These are phyloP conservation scores for Nissolia schottii DNA, from an alignment of 306 rosid genomes.

Conservation along the genomic window DNA sequence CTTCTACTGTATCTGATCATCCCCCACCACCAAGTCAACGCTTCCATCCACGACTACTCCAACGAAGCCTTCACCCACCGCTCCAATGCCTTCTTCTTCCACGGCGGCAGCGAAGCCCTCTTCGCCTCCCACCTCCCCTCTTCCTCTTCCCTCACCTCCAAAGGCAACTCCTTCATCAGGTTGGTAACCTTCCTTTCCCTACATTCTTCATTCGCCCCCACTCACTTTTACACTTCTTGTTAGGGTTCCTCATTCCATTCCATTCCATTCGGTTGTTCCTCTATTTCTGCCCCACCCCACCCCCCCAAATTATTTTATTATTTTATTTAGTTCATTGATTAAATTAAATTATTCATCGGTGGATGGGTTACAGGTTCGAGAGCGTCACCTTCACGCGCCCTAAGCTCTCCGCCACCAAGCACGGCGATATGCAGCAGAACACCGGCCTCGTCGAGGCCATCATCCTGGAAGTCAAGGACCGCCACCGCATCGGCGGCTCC, in stretches of 20 bases:
- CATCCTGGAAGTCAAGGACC: conserved; percentile 69
- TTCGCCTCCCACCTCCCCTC: conserved; percentile 39
- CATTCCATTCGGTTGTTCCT: no score
- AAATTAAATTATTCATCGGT: no score
- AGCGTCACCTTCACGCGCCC: conserved; percentile 62
- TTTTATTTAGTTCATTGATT: background rate
- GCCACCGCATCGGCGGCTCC: conserved; percentile 69
- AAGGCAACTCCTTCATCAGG: conserved; percentile 67
- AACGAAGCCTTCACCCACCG: conserved; percentile 55
- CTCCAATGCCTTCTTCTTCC: conserved; percentile 95
- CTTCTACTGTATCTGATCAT: background rate
- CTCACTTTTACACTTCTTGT: no score
- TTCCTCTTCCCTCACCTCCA: conserved; percentile 32
- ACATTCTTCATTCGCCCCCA: no score
- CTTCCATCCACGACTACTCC: conserved; percentile 72
- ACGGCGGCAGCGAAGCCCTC: conserved; percentile 88
- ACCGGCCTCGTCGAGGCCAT: conserved; percentile 88
- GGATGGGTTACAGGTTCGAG: conserved; percentile 64
- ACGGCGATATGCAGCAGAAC: conserved; percentile 58
- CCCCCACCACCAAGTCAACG: conserved; percentile 16
- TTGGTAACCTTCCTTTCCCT: background rate
- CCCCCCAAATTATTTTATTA: no score
- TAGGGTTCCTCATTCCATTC: no score
- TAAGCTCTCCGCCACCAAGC: conserved; percentile 43
- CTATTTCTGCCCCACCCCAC: no score